Conservation (phyloP, 495 filamentous ascomycete genomes). For the Neurospora sp. region DNA sequence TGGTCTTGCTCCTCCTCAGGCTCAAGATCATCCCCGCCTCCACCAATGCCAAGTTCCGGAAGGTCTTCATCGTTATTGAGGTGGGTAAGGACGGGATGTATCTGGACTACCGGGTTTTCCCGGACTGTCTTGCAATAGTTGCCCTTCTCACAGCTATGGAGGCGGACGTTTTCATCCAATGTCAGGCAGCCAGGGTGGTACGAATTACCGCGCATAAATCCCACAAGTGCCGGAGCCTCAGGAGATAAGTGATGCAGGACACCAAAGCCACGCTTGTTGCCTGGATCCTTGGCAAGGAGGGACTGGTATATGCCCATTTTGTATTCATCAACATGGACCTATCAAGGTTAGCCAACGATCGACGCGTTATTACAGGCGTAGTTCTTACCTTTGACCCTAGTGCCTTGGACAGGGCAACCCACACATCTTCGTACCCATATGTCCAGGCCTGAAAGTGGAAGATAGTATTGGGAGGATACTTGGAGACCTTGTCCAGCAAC, state of each 20-base stretch:
- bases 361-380: neutral
- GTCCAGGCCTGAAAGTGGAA: constrained; percentile 92
- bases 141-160: constrained; percentile 82
- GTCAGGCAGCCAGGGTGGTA: constrained; percentile 64
- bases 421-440: constrained; percentile 87
- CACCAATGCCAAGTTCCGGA: constrained; percentile 66
- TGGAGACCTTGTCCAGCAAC: constrained; percentile 55
- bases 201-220: constrained; percentile 67
- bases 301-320: constrained; percentile 65
- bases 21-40: constrained; percentile 65
- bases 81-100: constrained; percentile 63
- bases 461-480: constrained; percentile 63
- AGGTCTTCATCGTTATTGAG: constrained; percentile 47
- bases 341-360: constrained; percentile 5
- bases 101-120: constrained; percentile 54
- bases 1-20: constrained; percentile 55
- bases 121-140: constrained; percentile 49
- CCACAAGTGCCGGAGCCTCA: constrained; percentile 60
- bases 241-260: constrained; percentile 31
- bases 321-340: constrained; percentile 80
- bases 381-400: constrained; percentile 50
- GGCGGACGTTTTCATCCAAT: constrained; percentile 45
- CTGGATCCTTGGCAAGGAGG: constrained; percentile 32
- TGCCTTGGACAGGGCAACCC: constrained; percentile 66
- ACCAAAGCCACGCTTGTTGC: constrained; percentile 15